phyloP scores from a whole-genome alignment of 139 green algal genomes.

The Tetradesmus obliquus region DNA sequence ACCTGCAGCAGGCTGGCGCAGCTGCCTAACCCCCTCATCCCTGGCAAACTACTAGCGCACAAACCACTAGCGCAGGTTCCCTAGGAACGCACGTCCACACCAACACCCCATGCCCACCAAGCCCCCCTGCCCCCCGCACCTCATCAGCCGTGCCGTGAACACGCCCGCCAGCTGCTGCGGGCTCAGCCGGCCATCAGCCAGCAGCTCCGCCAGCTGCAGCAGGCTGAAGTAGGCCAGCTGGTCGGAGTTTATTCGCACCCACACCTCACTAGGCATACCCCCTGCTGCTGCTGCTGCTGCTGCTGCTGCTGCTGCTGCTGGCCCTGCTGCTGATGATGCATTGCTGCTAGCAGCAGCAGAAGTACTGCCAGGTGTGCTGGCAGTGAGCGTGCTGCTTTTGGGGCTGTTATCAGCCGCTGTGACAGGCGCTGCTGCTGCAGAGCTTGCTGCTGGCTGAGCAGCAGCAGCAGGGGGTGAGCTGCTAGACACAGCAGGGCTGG shows the following conservation, averaged over 20 bases:
- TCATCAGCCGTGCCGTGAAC: conserved; percentile 8
- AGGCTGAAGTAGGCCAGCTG: neutral
- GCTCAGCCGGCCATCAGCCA: neutral
- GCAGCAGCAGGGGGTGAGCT: too few species aligned
- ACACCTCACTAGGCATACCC: neutral
- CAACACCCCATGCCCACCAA: too few species aligned
- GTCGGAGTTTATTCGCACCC: conserved; percentile 10
- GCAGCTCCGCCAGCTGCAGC: conserved; percentile 3
- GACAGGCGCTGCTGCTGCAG: conserved; percentile 15
- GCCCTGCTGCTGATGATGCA: neutral
- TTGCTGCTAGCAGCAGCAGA: conserved; percentile 18
- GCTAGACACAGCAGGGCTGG: neutral
- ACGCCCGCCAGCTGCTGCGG: conserved; percentile 10
- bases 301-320: neutral
- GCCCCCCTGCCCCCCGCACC: neutral
- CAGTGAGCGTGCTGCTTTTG: neutral
- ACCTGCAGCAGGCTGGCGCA: too few species aligned
- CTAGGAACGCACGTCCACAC: too few species aligned
- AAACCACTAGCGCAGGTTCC: too few species aligned
- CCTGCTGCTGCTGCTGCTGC: neutral
- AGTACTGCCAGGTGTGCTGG: neutral
- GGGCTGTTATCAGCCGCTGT: neutral
- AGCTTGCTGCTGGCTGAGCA: neutral
- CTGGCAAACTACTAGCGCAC: too few species aligned
- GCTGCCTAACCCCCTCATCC: too few species aligned